These are phyloP conservation scores for Avena insularis DNA, from an alignment of 176 grass and related monocot species.

Conservation along the genomic window DNA sequence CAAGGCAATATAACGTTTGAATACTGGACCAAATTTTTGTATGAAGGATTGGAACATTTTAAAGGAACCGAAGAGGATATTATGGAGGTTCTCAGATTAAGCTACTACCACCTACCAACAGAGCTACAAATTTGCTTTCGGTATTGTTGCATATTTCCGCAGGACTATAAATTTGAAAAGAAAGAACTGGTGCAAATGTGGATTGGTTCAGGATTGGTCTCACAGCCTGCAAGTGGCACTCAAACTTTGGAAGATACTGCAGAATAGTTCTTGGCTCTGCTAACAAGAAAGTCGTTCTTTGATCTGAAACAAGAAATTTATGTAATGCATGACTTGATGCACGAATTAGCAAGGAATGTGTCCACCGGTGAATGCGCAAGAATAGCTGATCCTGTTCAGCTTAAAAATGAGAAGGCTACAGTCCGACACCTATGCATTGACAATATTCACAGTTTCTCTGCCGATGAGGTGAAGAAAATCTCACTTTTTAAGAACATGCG, in stretches of 20 bases:
- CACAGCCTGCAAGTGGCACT: neutral
- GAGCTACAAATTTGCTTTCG: conserved; percentile 62
- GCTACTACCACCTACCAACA: conserved; percentile 50
- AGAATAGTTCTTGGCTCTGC: conserved; percentile 25
- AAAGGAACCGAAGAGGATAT: conserved; percentile 40
- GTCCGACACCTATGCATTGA: neutral
- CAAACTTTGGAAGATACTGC: conserved; percentile 36
- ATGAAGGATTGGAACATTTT: conserved; percentile 22
- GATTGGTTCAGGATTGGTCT: conserved; percentile 55
- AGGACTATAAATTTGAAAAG: conserved; percentile 24
- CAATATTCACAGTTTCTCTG: neutral
- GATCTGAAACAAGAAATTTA: neutral
- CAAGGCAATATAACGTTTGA: neutral
- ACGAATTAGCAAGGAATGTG: conserved; percentile 48
- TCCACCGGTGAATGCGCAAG: conserved; percentile 40
- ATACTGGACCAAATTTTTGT: conserved; percentile 48
- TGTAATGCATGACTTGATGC: conserved; percentile 53
- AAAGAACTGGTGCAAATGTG: conserved; percentile 49
- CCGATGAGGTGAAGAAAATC: neutral
- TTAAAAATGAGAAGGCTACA: neutral
- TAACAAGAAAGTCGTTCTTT: conserved; percentile 71
- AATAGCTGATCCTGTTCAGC: neutral
- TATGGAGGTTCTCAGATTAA: conserved; percentile 47
- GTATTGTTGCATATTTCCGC: conserved; percentile 59
- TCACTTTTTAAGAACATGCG: conserved; percentile 27